Base-by-base conservation (phyloP, 2,329 filamentous ascomycete species). In the Daldinia eschscholtzii region DNA sequence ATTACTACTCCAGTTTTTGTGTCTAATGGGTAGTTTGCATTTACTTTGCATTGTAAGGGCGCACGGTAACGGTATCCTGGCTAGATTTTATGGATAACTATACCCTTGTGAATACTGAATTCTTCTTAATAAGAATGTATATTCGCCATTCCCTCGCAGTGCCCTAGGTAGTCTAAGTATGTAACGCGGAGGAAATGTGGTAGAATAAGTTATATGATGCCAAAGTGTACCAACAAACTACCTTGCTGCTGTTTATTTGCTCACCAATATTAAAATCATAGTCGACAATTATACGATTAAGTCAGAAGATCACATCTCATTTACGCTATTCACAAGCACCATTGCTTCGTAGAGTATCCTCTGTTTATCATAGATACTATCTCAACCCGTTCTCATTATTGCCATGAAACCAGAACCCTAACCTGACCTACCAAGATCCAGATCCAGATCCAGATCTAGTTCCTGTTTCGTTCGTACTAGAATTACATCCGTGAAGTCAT, bases 401-500 rank as follows among this genome's bases (percentile, higher is more conserved):
- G 39, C 67, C 37, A 58, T 60, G 26, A 62, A 46, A 61, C 58
- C 53, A 55, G 28, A 70, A 39, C 55, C 53, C 33, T 59, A 55
- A 61, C 59, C 60, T 41, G 50, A 33, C 56, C 46, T 26, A 30
- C 18, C 44, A 46, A 64, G n/a, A 60, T 48, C 64, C 58, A 59
- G 52, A 59, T 60, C 59, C 65, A 56, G 50, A 48, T 56, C 57
- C 65, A 23, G 30, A 58, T 52, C 44, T 33, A 18, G 4, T 44
- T 37, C 23, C 57, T n/a, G 28, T 28, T 33, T 58, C 53, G 33
- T 57, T 46, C 60, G 23, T 41, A 13, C 62, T 66, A 66, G 28
- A 66, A 64, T 66, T 68, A 71, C 68, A 71, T 55, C 35, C 65
- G 52, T 69, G 63, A 71, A 66, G 3, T 65, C 65, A 64, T 70